Percentiles rank a stretch among this genome's conserved stretches.
phyloP scores from a whole-genome alignment of 2,329 filamentous ascomycete genomes.

The Fusarium veterinarium region DNA sequence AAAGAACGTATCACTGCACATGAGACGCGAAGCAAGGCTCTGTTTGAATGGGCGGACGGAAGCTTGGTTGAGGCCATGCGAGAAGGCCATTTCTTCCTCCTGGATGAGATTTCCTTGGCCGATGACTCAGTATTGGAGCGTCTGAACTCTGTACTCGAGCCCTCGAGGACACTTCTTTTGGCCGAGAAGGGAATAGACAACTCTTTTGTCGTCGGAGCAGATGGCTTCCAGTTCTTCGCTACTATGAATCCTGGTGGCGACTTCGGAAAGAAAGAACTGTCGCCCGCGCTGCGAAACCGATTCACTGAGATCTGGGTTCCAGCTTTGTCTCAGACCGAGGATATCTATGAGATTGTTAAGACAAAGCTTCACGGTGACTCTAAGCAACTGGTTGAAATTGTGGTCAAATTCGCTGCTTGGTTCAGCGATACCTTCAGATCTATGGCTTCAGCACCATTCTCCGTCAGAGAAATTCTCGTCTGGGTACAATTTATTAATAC shows the following conservation, averaged over 20 bases:
- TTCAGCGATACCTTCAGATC: slow-evolving; percentile 87
- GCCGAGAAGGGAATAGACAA: slow-evolving; percentile 93
- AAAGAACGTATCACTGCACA: slow-evolving; percentile 59
- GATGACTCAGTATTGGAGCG: slow-evolving; percentile 97
- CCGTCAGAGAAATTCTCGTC: slow-evolving; percentile 89
- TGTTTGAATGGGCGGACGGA: slow-evolving; percentile 98
- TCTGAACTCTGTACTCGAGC: slow-evolving; percentile 95
- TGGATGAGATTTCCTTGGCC: slow-evolving; percentile 97
- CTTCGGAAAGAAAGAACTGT: slow-evolving; percentile 97
- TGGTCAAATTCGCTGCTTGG: slow-evolving; percentile 92
- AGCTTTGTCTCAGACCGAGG: slow-evolving; percentile 82
- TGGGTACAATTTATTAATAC: slow-evolving; percentile 95
- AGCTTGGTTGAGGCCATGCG: slow-evolving; percentile 95
- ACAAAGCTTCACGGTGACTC: slow-evolving; percentile 74
- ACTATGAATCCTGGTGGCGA: slow-evolving; percentile 99
- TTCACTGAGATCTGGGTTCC: slow-evolving; percentile 99
- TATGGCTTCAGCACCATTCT: slow-evolving; percentile 80
- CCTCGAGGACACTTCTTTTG: slow-evolving; percentile 84
- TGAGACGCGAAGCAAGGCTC: slow-evolving; percentile 76
- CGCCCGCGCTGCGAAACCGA: slow-evolving; percentile 91
- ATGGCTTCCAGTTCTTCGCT: slow-evolving; percentile 94
- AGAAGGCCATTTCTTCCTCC: slow-evolving; percentile 86
- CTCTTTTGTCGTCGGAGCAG: slow-evolving; percentile 78
- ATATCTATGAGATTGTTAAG: slow-evolving; percentile 87
- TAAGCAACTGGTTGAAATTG: slow-evolving; percentile 69